phyloP scores from a whole-genome alignment of 495 filamentous ascomycete species.

The Astrocystis sublimbata region DNA sequence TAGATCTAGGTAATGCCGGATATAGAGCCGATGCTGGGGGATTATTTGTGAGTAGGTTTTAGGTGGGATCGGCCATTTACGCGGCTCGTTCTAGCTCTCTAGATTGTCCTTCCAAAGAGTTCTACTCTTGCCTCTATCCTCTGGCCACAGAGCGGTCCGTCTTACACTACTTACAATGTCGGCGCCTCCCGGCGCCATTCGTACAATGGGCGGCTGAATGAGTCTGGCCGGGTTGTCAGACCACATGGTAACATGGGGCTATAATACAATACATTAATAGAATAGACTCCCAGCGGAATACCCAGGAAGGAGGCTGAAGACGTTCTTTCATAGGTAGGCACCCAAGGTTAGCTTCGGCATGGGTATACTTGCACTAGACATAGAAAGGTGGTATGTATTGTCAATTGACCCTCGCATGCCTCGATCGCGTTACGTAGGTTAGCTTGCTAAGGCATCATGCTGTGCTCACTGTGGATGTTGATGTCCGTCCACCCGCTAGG shows the following conservation, averaged over 20 bases:
- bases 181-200: slow-evolving; percentile 1
- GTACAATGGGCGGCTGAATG: not conserved
- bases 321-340: not conserved
- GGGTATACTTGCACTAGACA: no score
- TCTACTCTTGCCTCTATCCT: not conserved
- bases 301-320: slow-evolving; percentile 8
- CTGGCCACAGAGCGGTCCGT: not conserved
- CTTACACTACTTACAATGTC: not conserved
- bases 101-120: not conserved
- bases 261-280: not conserved
- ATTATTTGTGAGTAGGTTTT: not conserved
- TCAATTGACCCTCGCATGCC: slow-evolving; percentile 4
- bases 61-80: slow-evolving; percentile 1
- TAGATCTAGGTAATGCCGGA: not conserved
- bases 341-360: no score
- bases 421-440: no score
- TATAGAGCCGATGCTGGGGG: not conserved
- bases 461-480: not conserved
- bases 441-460: no score
- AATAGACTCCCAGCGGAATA: not conserved
- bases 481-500: not conserved
- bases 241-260: slow-evolving; percentile 15
- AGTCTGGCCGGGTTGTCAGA: slow-evolving; percentile 12
- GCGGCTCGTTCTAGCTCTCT: not conserved
- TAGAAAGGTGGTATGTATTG: not conserved